These are phyloP conservation scores for Fomitopsis palustris DNA, from an alignment of 1,284 basidiomycete species.

Conservation along the genomic window DNA sequence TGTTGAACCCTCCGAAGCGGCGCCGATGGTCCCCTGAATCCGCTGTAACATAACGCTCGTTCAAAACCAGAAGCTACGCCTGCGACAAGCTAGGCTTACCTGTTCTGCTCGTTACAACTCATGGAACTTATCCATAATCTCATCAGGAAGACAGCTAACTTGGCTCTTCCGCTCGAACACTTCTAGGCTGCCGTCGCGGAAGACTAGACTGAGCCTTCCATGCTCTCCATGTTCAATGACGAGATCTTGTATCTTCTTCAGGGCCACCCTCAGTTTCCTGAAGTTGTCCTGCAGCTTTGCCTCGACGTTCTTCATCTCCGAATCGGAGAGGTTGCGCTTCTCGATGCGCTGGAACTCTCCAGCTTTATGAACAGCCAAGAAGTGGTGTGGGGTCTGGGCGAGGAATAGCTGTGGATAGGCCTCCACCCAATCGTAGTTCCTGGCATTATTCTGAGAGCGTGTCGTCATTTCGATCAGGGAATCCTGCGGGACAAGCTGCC, in stretches of 20 bases:
- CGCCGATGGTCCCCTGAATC: too few species aligned
- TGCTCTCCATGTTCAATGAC: constrained; percentile 40
- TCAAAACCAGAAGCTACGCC: too few species aligned
- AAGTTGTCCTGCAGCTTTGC: constrained; percentile 30
- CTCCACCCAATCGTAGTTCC: constrained; percentile 40
- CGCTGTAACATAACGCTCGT: too few species aligned
- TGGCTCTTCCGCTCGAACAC: constrained; percentile 38
- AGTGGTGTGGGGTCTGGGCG: constrained; percentile 50
- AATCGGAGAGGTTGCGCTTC: constrained; percentile 35
- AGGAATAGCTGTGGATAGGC: constrained; percentile 49
- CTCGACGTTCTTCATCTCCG: constrained; percentile 30
- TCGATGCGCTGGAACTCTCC: constrained; percentile 42
- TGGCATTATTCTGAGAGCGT: constrained; percentile 29
- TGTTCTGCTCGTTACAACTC: background rate
- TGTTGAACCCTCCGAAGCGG: too few species aligned
- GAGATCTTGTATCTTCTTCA: constrained; percentile 40
- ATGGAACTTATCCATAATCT: constrained; percentile 33
- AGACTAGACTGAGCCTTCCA: constrained; percentile 45
- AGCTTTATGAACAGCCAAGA: constrained; percentile 44
- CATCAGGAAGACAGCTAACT: constrained; percentile 39
- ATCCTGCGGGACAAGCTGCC: constrained; percentile 36
- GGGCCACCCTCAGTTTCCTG: constrained; percentile 36
- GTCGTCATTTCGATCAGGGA: constrained; percentile 48
- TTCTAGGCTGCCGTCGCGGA: constrained; percentile 33
- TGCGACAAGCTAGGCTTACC: too few species aligned